phyloP scores from a whole-genome alignment of 805 yeast genomes.

The Starmerella floricola region DNA sequence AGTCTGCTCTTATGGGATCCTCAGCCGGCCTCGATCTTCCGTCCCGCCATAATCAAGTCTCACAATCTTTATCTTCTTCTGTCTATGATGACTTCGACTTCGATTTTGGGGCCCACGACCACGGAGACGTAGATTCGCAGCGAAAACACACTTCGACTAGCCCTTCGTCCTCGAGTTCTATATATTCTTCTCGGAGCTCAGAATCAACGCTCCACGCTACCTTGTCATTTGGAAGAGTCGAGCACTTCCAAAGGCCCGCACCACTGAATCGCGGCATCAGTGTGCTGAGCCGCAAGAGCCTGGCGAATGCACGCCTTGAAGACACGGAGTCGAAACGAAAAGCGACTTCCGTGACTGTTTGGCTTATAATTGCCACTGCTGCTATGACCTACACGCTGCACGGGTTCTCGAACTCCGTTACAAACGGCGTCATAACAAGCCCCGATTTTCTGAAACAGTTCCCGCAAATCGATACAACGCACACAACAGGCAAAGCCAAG shows the following conservation, averaged over 20 bases:
- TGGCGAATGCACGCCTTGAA: conserved; percentile 10
- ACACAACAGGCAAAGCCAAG: conserved; percentile 10
- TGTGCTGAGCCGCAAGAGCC: conserved; percentile 5
- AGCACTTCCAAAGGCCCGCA: too few species aligned
- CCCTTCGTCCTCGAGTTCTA: too few species aligned
- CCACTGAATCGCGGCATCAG: not conserved
- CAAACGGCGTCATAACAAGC: conserved; percentile 32
- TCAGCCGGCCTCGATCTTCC: not conserved
- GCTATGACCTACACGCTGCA: conserved; percentile 21
- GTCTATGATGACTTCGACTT: not conserved
- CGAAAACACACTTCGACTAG: too few species aligned
- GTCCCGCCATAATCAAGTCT: too few species aligned
- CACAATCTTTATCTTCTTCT: too few species aligned
- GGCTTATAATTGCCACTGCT: conserved; percentile 16
- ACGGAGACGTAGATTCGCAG: too few species aligned
- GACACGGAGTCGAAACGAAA: conserved; percentile 2
- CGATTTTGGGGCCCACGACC: not conserved
- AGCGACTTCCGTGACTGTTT: conserved; percentile 2
- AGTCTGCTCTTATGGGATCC: not conserved
- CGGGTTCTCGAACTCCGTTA: conserved; percentile 65
- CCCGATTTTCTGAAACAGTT: conserved; percentile 20
- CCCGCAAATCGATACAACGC: conserved; percentile 22
- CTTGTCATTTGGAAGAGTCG: too few species aligned
- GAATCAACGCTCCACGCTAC: too few species aligned
- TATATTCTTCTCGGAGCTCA: too few species aligned